A percentile compares a stretch with the other conserved stretches of the same genome.
phyloP scores from a whole-genome alignment of 192 early-diverging fungal species.

The Gonapodya sp. region DNA sequence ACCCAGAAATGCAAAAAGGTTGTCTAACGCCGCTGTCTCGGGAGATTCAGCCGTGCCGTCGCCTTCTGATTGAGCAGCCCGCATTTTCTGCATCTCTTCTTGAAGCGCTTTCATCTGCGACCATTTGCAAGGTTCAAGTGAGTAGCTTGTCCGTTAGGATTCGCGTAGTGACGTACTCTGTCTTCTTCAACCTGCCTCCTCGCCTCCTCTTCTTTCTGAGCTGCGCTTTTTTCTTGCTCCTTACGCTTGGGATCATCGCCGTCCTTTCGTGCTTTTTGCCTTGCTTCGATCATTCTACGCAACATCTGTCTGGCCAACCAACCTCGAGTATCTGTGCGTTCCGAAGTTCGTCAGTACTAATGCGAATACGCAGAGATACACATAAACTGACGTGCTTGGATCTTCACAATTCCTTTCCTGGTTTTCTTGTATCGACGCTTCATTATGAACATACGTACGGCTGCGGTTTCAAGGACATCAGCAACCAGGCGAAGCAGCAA shows the following conservation, averaged over 20 bases:
- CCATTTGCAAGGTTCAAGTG: too few relatives aligned
- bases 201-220: slow-evolving; percentile 12
- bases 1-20: slow-evolving; percentile 35
- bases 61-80: background rate
- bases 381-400: slow-evolving; percentile 30
- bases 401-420: slow-evolving; percentile 29
- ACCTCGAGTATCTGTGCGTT: slow-evolving; percentile 22
- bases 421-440: slow-evolving; percentile 27
- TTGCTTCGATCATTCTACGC: background rate
- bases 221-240: background rate
- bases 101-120: slow-evolving; percentile 12
- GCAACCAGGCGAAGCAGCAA: slow-evolving; percentile 7
- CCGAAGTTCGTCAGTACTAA: slow-evolving; percentile 5
- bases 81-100: slow-evolving; percentile 11
- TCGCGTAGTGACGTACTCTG: background rate
- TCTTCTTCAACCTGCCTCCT: slow-evolving; percentile 13
- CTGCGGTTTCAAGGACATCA: background rate
- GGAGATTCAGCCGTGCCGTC: background rate
- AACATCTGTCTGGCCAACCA: slow-evolving; percentile 36
- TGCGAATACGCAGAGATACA: background rate
- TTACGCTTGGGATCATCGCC: background rate
- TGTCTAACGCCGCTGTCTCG: slow-evolving; percentile 21
- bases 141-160: slow-evolving; percentile 5
- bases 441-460: slow-evolving; percentile 19
- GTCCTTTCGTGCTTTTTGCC: background rate